A percentile compares a stretch with the other conserved stretches of the same genome.
Conservation (phyloP, 2,329 filamentous ascomycete species). For the Trichoderma sp. region DNA sequence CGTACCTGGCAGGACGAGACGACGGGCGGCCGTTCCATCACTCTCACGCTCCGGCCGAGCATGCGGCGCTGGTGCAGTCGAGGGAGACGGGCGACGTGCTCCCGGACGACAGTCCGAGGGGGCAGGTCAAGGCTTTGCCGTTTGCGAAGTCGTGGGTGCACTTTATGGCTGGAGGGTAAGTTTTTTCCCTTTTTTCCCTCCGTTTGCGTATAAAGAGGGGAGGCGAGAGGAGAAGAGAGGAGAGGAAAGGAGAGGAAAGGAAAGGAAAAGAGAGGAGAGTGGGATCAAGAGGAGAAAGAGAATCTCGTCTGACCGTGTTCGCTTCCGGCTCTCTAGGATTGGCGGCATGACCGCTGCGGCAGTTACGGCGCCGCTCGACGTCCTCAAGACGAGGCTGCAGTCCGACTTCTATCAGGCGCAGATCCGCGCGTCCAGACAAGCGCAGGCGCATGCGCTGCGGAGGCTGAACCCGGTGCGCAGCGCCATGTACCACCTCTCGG, state of each 20-base stretch:
- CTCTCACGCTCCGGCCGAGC: conserved; percentile 38
- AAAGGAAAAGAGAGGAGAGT: neutral
- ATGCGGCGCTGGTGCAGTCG: conserved; percentile 56
- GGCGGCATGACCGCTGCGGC: conserved; percentile 90
- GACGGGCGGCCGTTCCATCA: conserved; percentile 39
- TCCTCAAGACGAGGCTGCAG: conserved; percentile 89
- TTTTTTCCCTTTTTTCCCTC: conserved; percentile 28
- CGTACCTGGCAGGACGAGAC: conserved; percentile 39
- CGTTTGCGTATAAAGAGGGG: too few relatives aligned
- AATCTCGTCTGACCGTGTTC: neutral
- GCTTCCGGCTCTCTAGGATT: conserved; percentile 53
- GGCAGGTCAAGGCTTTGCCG: conserved; percentile 48
- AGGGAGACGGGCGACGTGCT: conserved; percentile 62
- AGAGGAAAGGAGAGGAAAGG: too few relatives aligned
- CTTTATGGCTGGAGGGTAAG: conserved; percentile 86
- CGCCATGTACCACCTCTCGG: conserved; percentile 72
- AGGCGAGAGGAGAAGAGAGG: neutral
- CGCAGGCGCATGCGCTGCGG: conserved; percentile 52
- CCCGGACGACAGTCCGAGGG: conserved; percentile 46
- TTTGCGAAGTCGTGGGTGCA: conserved; percentile 85
- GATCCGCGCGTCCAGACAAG: conserved; percentile 67
- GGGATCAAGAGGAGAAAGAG: neutral
- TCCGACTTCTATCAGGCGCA: conserved; percentile 93
- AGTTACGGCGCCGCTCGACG: conserved; percentile 92
- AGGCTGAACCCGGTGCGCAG: conserved; percentile 65